Percentiles rank a stretch among this genome's conserved stretches.
These are phyloP conservation scores for Fusarium sp. DNA, from an alignment of 2,329 filamentous ascomycete genomes.

Conservation along the genomic window DNA sequence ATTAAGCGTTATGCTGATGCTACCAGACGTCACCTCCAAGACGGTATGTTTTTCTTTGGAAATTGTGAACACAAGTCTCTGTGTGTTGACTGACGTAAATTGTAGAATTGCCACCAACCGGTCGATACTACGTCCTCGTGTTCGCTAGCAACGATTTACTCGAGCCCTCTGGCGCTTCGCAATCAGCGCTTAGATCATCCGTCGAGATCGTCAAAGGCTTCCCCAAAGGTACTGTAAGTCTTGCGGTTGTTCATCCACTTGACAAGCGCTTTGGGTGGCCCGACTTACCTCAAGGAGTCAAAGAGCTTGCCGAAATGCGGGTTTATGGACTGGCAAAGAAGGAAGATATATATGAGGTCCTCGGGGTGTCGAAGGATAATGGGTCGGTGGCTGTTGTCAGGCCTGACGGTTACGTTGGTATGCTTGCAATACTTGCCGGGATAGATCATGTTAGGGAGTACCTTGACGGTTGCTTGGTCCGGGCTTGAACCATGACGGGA, in stretches of 20 bases:
- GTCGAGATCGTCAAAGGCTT: slow-evolving; percentile 1
- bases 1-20: slow-evolving; percentile 25
- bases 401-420: slow-evolving; percentile 23
- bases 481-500: not conserved
- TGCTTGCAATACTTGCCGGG: not conserved
- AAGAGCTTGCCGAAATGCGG: slow-evolving; percentile 7
- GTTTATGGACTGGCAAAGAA: slow-evolving; percentile 11
- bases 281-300: slow-evolving; percentile 5
- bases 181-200: not conserved
- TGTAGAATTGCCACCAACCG: slow-evolving; percentile 19
- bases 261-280: slow-evolving; percentile 18
- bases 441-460: not conserved
- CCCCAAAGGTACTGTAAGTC: not conserved
- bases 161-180: not conserved
- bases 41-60: not conserved
- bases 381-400: slow-evolving; percentile 14
- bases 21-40: slow-evolving; percentile 9
- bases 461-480: slow-evolving; percentile 3
- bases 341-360: slow-evolving; percentile 4
- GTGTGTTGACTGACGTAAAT: not conserved
- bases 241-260: slow-evolving; percentile 1
- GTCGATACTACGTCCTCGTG: slow-evolving; percentile 2
- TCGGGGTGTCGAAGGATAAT: slow-evolving; percentile 7
- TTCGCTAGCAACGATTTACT: slow-evolving; percentile 12
- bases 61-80: fast-evolving